Evolutionary conservation across 78 protist species (phyloP), one percentile per base, ranked within the genome.

Genomic region (Dictyostelium brefeldianum): DNA sequence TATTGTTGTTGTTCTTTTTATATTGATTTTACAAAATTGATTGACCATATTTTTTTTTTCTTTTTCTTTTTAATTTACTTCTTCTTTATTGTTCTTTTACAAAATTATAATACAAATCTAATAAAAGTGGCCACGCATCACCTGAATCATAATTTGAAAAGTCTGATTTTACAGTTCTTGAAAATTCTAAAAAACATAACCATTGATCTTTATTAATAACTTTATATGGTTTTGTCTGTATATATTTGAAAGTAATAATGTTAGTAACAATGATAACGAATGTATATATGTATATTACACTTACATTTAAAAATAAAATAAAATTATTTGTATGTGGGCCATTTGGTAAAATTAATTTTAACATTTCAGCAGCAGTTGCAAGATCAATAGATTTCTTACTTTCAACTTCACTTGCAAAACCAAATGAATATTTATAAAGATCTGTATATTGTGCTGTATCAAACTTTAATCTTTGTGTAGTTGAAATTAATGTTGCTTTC

Each of bases 131-230:
- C 91, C 91, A 87, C 17, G 92, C 92, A 20, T 87, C 92, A 10
- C 27, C 46, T 64, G 62, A 65, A 64, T 87, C 83, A 50, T 77
- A 87, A 31, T 87, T 87, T 74, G 92, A 87, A 48, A 87, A 50
- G 65, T 87, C 92, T n/a, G 41, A 27, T 77, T 87, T 87, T 6
- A 87, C 83, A 18, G 92, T 87, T 50, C 80, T 87, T 87, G 92
- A 87, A 36, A 87, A 87, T 51, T 87, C 92, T 78, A 87, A 87
- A 78, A 87, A 87, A 47, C 92, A 87, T 12, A 87, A 7, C 92
- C 84, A 87, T 77, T 77, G 92, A 77, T 87, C 83, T 62, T 51
- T 87, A 53, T 87, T 87, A 5, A 87, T 70, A 29, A 54, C 54
- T 77, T 87, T 87, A 84, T 77, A 59, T n/a, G 65, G 70, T 18